Conservation (phyloP, 352 stramenopile species). For the Pythium utonaiense region DNA sequence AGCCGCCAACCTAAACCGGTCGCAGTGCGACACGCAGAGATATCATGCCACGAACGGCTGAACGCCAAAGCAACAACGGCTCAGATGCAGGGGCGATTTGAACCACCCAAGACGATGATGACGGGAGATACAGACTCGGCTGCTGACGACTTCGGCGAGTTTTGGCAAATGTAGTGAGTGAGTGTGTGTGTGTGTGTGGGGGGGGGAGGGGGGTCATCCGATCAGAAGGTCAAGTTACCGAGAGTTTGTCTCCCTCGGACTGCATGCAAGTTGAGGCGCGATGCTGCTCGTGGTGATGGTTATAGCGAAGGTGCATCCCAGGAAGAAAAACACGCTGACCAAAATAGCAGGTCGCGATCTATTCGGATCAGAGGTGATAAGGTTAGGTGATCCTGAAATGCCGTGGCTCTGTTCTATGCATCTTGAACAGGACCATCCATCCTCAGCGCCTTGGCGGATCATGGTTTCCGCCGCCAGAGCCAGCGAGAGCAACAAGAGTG, state of each 20-base stretch:
- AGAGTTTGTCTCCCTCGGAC: too few relatives aligned
- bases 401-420: not conserved
- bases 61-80: not conserved
- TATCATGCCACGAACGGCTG: not conserved
- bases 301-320: not conserved
- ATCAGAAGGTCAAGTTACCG: too few relatives aligned
- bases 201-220: too few relatives aligned
- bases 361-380: not conserved
- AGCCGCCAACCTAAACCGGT: not conserved
- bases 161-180: constrained; percentile 23
- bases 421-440: not conserved
- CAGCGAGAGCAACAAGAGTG: not conserved
- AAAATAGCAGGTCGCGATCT: not conserved
- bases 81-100: not conserved
- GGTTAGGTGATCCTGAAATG: not conserved
- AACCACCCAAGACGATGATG: not conserved
- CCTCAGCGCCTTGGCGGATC: not conserved
- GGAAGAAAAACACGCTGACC: not conserved
- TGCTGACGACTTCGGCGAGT: constrained; percentile 16
- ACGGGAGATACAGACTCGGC: not conserved
- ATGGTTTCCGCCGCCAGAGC: not conserved
- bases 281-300: not conserved
- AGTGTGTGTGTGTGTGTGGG: too few relatives aligned
- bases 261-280: not conserved
- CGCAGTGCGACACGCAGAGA: not conserved